A percentile compares a stretch with the other conserved stretches of the same genome.
Conservation (phyloP, 192 early-diverging fungal genomes). For the Helicostylum pulchrum region DNA sequence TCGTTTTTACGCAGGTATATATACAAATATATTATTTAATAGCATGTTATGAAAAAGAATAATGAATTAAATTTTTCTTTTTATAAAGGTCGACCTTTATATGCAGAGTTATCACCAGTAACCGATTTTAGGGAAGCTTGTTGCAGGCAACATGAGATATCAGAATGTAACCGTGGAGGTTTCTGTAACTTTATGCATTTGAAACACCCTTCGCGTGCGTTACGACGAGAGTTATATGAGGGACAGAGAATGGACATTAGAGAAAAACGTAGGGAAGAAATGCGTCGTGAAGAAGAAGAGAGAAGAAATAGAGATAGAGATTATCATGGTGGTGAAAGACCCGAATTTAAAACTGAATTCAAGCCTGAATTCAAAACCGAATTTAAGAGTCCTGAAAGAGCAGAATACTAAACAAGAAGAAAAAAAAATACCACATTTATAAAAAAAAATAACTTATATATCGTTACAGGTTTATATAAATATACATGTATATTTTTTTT, state of each 20-base stretch:
- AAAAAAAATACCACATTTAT: neutral
- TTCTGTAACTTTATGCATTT: slow-evolving; percentile 99
- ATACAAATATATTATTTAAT: too few relatives aligned
- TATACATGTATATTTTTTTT: neutral
- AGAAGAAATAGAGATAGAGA: slow-evolving; percentile 14
- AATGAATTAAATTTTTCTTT: neutral
- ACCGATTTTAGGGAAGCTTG: slow-evolving; percentile 98
- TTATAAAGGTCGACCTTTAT: slow-evolving; percentile 74
- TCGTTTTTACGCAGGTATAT: slow-evolving; percentile 84
- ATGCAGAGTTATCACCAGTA: slow-evolving; percentile 95
- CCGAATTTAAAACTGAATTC: neutral
- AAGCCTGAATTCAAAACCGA: neutral
- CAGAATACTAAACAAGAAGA: neutral
- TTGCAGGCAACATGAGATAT: slow-evolving; percentile 94
- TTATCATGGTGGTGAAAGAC: neutral
- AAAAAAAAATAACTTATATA: neutral
- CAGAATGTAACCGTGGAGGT: slow-evolving; percentile 92
- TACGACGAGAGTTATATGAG: slow-evolving; percentile 81
- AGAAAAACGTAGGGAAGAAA: slow-evolving; percentile 46
- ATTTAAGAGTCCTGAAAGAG: neutral
- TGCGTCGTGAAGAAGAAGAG: slow-evolving; percentile 29
- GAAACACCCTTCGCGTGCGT: slow-evolving; percentile 71
- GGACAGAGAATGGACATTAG: slow-evolving; percentile 61
- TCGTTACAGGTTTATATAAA: neutral
- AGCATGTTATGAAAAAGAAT: neutral